Percentiles rank a stretch among this genome's conserved stretches.
phyloP scores from a whole-genome alignment of 495 filamentous ascomycete species.

The Neurospora tetraspora region DNA sequence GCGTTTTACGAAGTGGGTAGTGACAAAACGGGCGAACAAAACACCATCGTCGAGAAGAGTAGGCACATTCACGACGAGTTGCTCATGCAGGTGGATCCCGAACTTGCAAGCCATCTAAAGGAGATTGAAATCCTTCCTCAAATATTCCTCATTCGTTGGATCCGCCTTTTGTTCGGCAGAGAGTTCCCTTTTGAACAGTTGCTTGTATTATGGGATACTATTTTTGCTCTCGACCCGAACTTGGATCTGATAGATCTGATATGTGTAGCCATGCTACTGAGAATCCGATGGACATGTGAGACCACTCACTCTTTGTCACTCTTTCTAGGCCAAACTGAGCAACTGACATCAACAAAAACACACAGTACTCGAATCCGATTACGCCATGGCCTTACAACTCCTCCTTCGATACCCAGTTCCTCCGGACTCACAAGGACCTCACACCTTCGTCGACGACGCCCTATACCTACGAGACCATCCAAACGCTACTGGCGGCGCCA shows the following conservation, averaged over 20 bases:
- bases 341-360: not conserved
- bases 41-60: constrained; percentile 76
- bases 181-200: constrained; percentile 86
- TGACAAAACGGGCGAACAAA: constrained; percentile 26
- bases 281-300: constrained; percentile 85
- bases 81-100: constrained; percentile 66
- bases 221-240: constrained; percentile 83
- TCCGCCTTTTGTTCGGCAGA: constrained; percentile 83
- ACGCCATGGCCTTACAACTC: constrained; percentile 70
- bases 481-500: constrained; percentile 56
- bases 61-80: constrained; percentile 75
- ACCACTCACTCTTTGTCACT: constrained; percentile 2
- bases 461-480: constrained; percentile 71
- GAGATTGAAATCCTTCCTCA: constrained; percentile 89
- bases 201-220: constrained; percentile 76
- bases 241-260: constrained; percentile 77
- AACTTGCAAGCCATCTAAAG: constrained; percentile 71
- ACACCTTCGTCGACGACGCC: constrained; percentile 81
- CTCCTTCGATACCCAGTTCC: constrained; percentile 74
- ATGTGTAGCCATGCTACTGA: constrained; percentile 87
- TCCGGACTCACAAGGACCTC: constrained; percentile 48
- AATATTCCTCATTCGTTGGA: constrained; percentile 94
- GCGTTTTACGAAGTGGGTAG: constrained; percentile 69
- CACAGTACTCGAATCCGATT: constrained; percentile 73
- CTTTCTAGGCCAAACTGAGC: not conserved